Base-by-base conservation (phyloP, 2,329 filamentous ascomycete species). In the Xylariaceae sp. region DNA sequence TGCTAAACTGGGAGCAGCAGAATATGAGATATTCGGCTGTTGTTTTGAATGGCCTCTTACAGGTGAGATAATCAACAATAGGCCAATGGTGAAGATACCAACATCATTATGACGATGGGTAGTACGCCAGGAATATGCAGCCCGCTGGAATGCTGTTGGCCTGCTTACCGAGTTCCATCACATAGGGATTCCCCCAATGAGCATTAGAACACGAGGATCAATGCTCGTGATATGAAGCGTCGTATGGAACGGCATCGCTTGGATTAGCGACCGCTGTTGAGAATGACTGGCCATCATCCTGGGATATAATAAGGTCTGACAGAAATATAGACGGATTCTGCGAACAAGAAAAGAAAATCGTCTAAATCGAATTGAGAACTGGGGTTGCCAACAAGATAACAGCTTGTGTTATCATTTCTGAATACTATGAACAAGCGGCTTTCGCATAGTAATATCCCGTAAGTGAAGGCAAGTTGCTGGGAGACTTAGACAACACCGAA, bases 131-230 rank as follows among this genome's bases (percentile, higher is more conserved):
- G 11, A 48, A 35, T 37, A 54, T 37, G 57, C 52, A 56, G 55
- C 30, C 55, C 45, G 34, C 42, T 53, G 53, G 15, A 54, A 48
- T 51, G 11, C n/a, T 45, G 42, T n/a, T 45, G 42, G 11, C 11
- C 10, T 55, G 9, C 5, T 18, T 59, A 53, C 56, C 34, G 53
- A 52, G 50, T 45, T 44, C 39, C 47, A 51, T 17, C 10, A 49
- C 13, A 49, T 9, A 3, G 37, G 7, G 35, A 51, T 44, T 56
- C 34, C 47, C 49, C 49, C 55, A 60, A 60, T 34, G 55, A 37
- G 53, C 55, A 35, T 39, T 37, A 50, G 23, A 18, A 15, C 37
- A 2, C 51, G 54, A 51, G 50, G 53, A 34, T 6, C 45, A 37
- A 53, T 53, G 10, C 37, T 45, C 39, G 49, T 58, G 48, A 47